Evolutionary conservation across 2,329 filamentous ascomycete species (phyloP), one percentile per base, ranked within the genome.

Genomic region (Colletotrichum lupini): DNA sequence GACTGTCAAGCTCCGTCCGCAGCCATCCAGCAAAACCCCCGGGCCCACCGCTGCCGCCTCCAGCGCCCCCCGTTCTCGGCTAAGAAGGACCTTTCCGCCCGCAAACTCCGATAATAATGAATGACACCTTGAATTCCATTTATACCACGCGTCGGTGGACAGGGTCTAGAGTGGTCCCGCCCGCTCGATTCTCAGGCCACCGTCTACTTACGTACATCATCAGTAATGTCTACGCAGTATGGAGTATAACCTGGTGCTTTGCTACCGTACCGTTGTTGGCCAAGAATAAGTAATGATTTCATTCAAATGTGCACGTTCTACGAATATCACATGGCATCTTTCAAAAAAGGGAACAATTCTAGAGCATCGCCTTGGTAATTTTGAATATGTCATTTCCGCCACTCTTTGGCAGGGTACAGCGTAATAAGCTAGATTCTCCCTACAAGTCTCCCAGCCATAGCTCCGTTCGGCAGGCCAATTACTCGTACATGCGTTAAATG

Each of bases 401-500:
- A 56, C 30, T 65, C 62, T 28, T 37, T 37, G 62, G 28, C 46
- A 28, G n/a, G 19, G 49, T 9, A 14, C 7, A 22, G n/a, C 49
- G 24, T 37, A 30, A 22, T 16, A 16, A 14, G 46, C 49, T 28
- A 11, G 28, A 19, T 37, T 28, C 16, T 55, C 32, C 42, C 42
- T 37, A 59, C 46, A 58, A 30, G 32, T 24, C 35, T 12, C 26
- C 24, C 32, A 24, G n/a, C 53, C 65, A 62, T 28, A 26, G 63
- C 53, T 26, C 46, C 66, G 58, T 59, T 66, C 60, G 22, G 52
- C 46, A 32, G 60, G 59, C 67, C 59, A 49, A 70, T 70, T 64
- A 73, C 28, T 65, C 60, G 67, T 73, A 73, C 67, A 73, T 65
- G 32, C 67, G 55, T 70, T 65, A 46, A 70, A 49, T 49, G 46